Evolutionary conservation across 305 asterid species (phyloP), one percentile per base, ranked within the genome.

Genomic region (Fraxinus ornus): DNA sequence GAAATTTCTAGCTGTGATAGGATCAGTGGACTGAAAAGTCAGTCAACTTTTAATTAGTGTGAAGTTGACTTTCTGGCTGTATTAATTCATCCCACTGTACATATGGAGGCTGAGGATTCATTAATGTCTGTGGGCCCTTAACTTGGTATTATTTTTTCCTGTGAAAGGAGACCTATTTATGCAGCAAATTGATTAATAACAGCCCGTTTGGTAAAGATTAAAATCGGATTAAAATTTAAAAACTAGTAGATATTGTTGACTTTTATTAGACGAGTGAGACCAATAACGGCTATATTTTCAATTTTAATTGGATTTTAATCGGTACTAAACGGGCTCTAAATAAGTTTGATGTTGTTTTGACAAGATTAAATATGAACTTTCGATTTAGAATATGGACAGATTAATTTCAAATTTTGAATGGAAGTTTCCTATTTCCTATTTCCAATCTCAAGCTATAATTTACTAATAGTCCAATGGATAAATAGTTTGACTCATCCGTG

Each of bases 31-130:
- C 92, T 86, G 86, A 79, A 35, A 26, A n/a, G 81, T 60, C 79
- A 80, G 91, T 86, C 92, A 89, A 85, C 86, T 68, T 10, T 66
- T 33, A 36, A 75, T 64, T 32, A 80, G 66, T 79, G 78, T 66
- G 79, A 33, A 26, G 88, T 81, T 88, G 90, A 84, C 88, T 84
- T 87, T 87, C 21, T 82, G 71, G 78, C 87, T 37, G 76, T 64
- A 86, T 78, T 77, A 15, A 74, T 77, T 86, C 81, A 76, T 86
- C 93, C 92, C 89, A 92, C 93, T 93, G 90, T 89, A 68, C 75
- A 26, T 3, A 83, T 88, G 85, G 62, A 76, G 87, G 86, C 84
- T 76, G 82, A 70, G 89, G 90, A 81, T 75, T 90, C 90, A 79
- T 36, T 0, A 75, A 21, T 78, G 73, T 39, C 81, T 77, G 33